Evolutionary conservation across 1,284 basidiomycete species (phyloP), one percentile per base, ranked within the genome.

Genomic region (Phellinidium pouzarii): DNA sequence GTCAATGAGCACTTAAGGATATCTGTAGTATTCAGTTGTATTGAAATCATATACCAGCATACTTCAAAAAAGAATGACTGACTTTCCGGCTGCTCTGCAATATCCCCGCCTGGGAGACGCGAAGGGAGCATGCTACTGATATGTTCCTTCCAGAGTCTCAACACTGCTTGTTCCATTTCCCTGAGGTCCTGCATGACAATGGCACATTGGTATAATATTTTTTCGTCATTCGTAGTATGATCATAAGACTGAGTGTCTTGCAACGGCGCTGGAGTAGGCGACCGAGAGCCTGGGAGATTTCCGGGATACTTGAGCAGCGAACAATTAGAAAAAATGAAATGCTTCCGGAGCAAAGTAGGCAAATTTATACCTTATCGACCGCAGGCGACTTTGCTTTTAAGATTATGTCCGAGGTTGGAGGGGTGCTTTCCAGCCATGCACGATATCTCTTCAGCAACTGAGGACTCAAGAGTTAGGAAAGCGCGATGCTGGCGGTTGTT

Each of bases 401-500:
- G 4, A 63, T 57, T 4, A 64, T 53, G 36, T 79, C 75, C 44
- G 67, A 57, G 43, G 67, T 59, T 54, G 74, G 70, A 48, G 78
- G 60, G 56, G 66, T 73, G 41, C 64, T 70, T 52, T 82, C 77
- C 12, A 94, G 65, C 85, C 90, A 94, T 27, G 75, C 78, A 53
- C 71, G 78, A 64, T 90, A 94, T 53, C 92, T 78, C 61, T 81
- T 84, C 40, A 93, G 62, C 47, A 94, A 79, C 88, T 91, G 55
- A 19, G 2, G 43, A 19, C 14, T 8, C n/a, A n/a, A 26, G 3
- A 23, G 2, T 8, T 22, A 20, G 29, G 22, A 6, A 41, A 42
- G n/a, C 22, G 27, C 26, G 29, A 42, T n/a, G 50, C 44, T 58
- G 53, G 43, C 43, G 52, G 31, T 56, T 29, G 17, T 54, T 49